Conservation (phyloP, 2,329 filamentous ascomycete species). For the Malbranchea cinnamomea region DNA sequence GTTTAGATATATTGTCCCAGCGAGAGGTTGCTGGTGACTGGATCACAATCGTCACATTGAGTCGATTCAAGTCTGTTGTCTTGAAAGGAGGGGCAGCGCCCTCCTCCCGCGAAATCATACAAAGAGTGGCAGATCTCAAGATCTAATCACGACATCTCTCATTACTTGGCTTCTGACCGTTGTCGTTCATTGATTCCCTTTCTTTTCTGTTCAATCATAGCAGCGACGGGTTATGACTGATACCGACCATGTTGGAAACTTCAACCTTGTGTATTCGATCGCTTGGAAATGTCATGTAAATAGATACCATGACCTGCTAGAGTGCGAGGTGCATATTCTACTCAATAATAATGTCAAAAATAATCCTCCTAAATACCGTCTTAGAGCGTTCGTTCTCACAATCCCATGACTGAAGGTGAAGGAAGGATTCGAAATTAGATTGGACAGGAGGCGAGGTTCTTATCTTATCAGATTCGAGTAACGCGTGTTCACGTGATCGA, state of each 20-base stretch:
- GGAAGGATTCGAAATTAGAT: no score
- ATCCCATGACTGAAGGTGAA: no score
- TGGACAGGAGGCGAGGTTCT: neutral
- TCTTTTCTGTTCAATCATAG: neutral
- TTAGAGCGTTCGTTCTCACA: no score
- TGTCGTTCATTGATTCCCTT: conserved; percentile 1
- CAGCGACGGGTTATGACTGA: no score
- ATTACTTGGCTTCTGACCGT: conserved; percentile 2
- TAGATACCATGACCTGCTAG: no score
- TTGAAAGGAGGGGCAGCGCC: conserved; percentile 27
- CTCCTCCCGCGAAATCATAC: conserved; percentile 21
- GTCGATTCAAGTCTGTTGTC: conserved; percentile 31
- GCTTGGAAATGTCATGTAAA: no score
- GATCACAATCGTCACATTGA: conserved; percentile 34
- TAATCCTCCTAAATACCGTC: no score
- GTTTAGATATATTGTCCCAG: conserved; percentile 32
- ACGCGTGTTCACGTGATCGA: conserved; percentile 9
- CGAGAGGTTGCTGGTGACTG: conserved; percentile 35
- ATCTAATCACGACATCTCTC: neutral
- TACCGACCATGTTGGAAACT: no score
- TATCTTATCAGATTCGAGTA: no score
- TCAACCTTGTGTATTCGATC: no score
- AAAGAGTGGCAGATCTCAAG: conserved; percentile 14
- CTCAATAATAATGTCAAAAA: no score
- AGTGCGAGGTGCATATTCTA: no score